Evolutionary conservation across 176 grass and related monocot genomes (phyloP), one percentile per base, ranked within the genome.

Genomic region (Tuctoria greenei): DNA sequence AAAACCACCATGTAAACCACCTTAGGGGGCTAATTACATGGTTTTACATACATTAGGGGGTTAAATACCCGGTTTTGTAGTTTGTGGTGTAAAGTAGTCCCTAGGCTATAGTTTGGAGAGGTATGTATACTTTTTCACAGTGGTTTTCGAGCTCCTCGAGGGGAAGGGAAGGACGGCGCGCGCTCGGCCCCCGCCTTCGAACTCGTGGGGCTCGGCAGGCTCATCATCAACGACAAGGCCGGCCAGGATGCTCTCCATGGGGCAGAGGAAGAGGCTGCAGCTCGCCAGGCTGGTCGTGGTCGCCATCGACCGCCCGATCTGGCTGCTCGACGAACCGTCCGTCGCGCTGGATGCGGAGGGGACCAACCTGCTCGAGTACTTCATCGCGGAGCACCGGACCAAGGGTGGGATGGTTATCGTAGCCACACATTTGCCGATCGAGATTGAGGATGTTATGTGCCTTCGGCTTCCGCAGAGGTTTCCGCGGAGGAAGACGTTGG

Each of bases 131-230:
- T n/a, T n/a, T n/a, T n/a, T n/a, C n/a, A n/a, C 87, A 95, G 75
- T 99, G 96, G 96, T n/a, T n/a, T 99, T 99, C 86, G 96, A 99
- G 77, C 79, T 99, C 41, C 76, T 99, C 60, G 96, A 95, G 79
- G n/a, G n/a, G n/a, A n/a, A n/a, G 92, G 92, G 0, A 99, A 95
- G 74, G 61, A 56, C 65, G 96, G 92, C 47, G 85, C 75, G 28
- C 82, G 78, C 65, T 77, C 96, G 5, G 64, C 76, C 35, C 64
- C 64, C 0, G 86, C 95, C 25, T 73, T 99, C 35, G 92, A 99
- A 61, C 82, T 99, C 36, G 95, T 99, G 95, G 95, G 92, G 10
- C 85, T 99, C 40, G 92, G 92, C 39, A 74, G 92, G 91, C 79
- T 99, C 49, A 89, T n/a, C n/a, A n/a, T 88, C 80, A 95, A 99